Evolutionary conservation across 805 yeast species (phyloP).

Genomic region (Blastobotrys robertii): DNA sequence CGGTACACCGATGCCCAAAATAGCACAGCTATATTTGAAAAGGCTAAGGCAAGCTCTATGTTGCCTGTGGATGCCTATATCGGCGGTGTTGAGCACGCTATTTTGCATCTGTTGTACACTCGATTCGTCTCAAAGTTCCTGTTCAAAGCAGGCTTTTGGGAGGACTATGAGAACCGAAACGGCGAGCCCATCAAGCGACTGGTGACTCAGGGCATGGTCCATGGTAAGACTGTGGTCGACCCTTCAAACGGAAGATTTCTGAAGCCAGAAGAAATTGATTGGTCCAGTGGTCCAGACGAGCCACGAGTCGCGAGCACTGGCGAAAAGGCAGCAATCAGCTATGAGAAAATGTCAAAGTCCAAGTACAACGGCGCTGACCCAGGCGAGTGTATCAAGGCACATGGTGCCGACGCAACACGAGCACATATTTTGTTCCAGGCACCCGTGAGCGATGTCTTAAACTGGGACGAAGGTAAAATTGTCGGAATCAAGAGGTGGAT

Average conservation of each 20-base stretch:
- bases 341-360: conserved; percentile 94
- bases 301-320: conserved; percentile 44
- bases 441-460: conserved; percentile 68
- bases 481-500: conserved; percentile 87
- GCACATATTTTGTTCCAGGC: conserved; percentile 92
- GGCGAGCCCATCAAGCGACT: conserved; percentile 79
- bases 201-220: conserved; percentile 97
- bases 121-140: conserved; percentile 80
- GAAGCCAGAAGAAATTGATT: conserved; percentile 64
- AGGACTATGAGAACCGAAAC: conserved; percentile 23
- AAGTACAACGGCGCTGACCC: conserved; percentile 95
- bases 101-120: conserved; percentile 77
- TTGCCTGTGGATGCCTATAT: conserved; percentile 86
- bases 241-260: conserved; percentile 67
- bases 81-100: conserved; percentile 97
- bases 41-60: conserved; percentile 36
- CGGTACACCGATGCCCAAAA: conserved; percentile 74
- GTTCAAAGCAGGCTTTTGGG: conserved; percentile 57
- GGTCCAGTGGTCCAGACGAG: conserved; percentile 24
- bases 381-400: conserved; percentile 52
- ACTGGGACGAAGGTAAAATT: conserved; percentile 87
- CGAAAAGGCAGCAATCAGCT: conserved; percentile 43
- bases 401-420: conserved; percentile 91
- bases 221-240: conserved; percentile 72
- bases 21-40: conserved; percentile 40